A percentile compares a stretch with the other conserved stretches of the same genome.
Evolutionary conservation across 768 basidiomycete species (phyloP).

Genomic region (Lactarius psammicola): DNA sequence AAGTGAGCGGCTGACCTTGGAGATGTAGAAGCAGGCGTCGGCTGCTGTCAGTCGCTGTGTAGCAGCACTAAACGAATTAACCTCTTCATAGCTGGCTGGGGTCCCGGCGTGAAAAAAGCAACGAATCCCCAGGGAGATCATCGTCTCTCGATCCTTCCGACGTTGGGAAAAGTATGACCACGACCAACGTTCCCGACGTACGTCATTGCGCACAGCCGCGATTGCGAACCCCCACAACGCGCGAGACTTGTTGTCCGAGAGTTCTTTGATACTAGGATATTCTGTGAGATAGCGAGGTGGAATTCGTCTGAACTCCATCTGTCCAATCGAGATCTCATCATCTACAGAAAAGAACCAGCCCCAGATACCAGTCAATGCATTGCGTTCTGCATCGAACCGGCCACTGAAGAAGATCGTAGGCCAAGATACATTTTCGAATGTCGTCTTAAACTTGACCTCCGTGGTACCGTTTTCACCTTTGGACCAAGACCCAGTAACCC

Average conservation of each 20-base stretch:
- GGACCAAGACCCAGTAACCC: conserved; percentile 26
- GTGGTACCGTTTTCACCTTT: conserved; percentile 20
- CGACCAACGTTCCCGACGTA: conserved; percentile 32
- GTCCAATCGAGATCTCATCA: neutral
- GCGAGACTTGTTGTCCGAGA: conserved; percentile 30
- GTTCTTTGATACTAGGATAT: conserved; percentile 31
- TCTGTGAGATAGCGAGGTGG: conserved; percentile 31
- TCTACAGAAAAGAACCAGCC: neutral
- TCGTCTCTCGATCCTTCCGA: conserved; percentile 29
- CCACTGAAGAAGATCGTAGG: conserved; percentile 13
- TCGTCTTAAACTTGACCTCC: conserved; percentile 26
- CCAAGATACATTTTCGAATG: conserved; percentile 16
- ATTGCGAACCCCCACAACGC: conserved; percentile 37
- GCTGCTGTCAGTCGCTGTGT: conserved; percentile 30
- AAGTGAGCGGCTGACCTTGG: conserved; percentile 23
- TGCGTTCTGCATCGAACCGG: conserved; percentile 9
- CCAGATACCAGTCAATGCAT: conserved; percentile 19
- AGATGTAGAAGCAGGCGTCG: conserved; percentile 30
- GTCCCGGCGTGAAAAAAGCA: conserved; percentile 29
- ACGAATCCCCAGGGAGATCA: conserved; percentile 33
- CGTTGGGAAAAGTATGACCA: conserved; percentile 37
- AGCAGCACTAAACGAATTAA: conserved; percentile 20
- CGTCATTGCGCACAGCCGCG: conserved; percentile 27
- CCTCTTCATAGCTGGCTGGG: conserved; percentile 28
- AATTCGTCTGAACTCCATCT: conserved; percentile 32